Percentiles rank a stretch among this genome's conserved stretches.
Evolutionary conservation across 1,284 basidiomycete genomes (phyloP).

Genomic region (Trametes polyzona): DNA sequence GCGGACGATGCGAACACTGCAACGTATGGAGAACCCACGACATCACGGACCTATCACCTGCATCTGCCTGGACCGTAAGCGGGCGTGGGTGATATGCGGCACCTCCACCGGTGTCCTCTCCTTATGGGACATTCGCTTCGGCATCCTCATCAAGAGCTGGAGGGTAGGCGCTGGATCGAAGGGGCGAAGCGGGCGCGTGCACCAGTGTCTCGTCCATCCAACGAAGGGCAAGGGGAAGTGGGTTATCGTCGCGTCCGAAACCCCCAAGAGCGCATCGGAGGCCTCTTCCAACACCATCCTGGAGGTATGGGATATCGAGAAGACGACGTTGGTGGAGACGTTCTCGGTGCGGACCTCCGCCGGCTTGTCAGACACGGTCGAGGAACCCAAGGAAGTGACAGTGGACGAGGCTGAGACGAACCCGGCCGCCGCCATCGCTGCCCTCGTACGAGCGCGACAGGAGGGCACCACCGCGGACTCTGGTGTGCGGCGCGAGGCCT

Average conservation of each 20-base stretch:
- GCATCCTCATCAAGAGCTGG: slow-evolving; percentile 89
- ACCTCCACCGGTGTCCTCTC: slow-evolving; percentile 84
- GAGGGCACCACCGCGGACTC: slow-evolving; percentile 34
- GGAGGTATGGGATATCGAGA: slow-evolving; percentile 85
- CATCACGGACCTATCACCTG: slow-evolving; percentile 88
- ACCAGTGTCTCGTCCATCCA: slow-evolving; percentile 82
- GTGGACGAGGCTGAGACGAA: slow-evolving; percentile 60
- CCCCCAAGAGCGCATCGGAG: slow-evolving; percentile 18
- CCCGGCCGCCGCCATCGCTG: slow-evolving; percentile 70
- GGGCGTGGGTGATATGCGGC: slow-evolving; percentile 87
- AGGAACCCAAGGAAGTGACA: slow-evolving; percentile 53
- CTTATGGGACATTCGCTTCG: slow-evolving; percentile 95
- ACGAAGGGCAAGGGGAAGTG: slow-evolving; percentile 86
- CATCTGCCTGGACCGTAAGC: slow-evolving; percentile 81
- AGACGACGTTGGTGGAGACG: slow-evolving; percentile 66
- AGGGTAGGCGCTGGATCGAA: slow-evolving; percentile 65
- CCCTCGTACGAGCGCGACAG: slow-evolving; percentile 51
- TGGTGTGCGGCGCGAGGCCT: slow-evolving; percentile 21
- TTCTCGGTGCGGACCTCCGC: slow-evolving; percentile 54
- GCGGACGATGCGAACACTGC: slow-evolving; percentile 79
- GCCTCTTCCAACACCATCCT: slow-evolving; percentile 52
- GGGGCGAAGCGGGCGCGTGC: slow-evolving; percentile 58
- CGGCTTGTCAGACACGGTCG: slow-evolving; percentile 47
- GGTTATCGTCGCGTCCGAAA: slow-evolving; percentile 83
- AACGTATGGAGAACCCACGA: slow-evolving; percentile 81